Evolutionary conservation across 495 filamentous ascomycete genomes (phyloP), one percentile per base, ranked within the genome.

Genomic region (Sphaerosporella brunnea): DNA sequence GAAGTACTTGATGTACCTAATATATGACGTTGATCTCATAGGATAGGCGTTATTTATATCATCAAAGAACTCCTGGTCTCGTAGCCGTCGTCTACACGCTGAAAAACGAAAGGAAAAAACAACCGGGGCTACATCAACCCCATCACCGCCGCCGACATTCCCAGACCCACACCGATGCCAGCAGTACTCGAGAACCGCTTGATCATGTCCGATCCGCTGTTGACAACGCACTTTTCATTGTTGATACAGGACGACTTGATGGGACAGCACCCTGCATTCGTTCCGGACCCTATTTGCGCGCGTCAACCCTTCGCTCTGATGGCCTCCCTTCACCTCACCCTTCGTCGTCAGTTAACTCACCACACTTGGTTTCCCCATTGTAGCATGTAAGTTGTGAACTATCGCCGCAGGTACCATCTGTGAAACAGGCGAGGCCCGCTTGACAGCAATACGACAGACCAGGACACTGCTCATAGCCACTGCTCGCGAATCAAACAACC

Each of bases 381-480:
- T 25, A n/a, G 20, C 40, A 43, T 24, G 23, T 26, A 18, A 43
- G 40, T 18, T 43, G 21, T 8, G 13, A 11, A 13, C 24, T 11
- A 26, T 1, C 2, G 3, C 40, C 40, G 40, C 40, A 43, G 1
- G 40, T 43, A 8, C 40, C 40, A 13, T 43, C 40, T 1, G 40
- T 25, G 23, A 43, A 43, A 18, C 40, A 43, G 9, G 23, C 20
- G 1, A 43, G 40, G 7, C 40, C 40, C 24, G 40, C 40, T 26
- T 43, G 40, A 23, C 40, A 43, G 19, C 40, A 43, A 20, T 43
- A 43, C 9, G 19, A 25, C 8, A 43, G 21, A n/a, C 40, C 40
- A 7, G 40, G 40, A 26, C 40, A 43, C 24, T 43, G 40, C 26
- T 43, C 40, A 23, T 43, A 43, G 13, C 40, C 40, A 26, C 40